A percentile compares a stretch with the other conserved stretches of the same genome.
Evolutionary conservation across 768 basidiomycete genomes (phyloP).

Genomic region (Kwoniella europaea): DNA sequence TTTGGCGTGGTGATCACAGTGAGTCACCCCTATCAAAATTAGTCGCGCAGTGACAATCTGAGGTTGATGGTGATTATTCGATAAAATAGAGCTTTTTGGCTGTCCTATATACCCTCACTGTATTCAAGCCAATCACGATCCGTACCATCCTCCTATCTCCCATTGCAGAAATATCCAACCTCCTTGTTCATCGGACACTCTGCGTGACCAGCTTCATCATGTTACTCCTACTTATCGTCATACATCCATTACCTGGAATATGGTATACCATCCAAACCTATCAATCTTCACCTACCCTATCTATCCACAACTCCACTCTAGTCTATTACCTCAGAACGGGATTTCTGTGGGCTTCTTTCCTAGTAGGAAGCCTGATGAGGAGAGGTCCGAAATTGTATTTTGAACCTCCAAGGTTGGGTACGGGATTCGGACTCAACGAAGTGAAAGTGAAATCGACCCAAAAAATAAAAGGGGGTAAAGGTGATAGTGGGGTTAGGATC

Average conservation of each 20-base stretch:
- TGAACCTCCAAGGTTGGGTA: slow-evolving; percentile 33
- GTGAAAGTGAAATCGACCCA: slow-evolving; percentile 11
- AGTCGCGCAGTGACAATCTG: no score
- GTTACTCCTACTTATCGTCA: slow-evolving; percentile 14
- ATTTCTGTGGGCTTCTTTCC: slow-evolving; percentile 13
- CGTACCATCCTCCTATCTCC: slow-evolving; percentile 8
- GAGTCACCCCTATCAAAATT: neutral
- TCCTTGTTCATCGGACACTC: slow-evolving; percentile 30
- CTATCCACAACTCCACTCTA: slow-evolving; percentile 3
- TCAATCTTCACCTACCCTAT: slow-evolving; percentile 20
- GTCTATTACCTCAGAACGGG: slow-evolving; percentile 13
- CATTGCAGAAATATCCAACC: slow-evolving; percentile 16
- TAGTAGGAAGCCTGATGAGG: slow-evolving; percentile 42
- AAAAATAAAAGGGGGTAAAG: no score
- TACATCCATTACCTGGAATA: slow-evolving; percentile 33
- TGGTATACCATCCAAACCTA: slow-evolving; percentile 30
- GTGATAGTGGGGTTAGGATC: slow-evolving; percentile 11
- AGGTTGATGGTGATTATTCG: no score
- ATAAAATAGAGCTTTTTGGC: neutral
- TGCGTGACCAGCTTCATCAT: slow-evolving; percentile 28
- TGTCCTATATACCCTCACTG: neutral
- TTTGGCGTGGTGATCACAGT: slow-evolving; percentile 9
- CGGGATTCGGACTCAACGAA: slow-evolving; percentile 46
- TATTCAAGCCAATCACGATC: slow-evolving; percentile 12
- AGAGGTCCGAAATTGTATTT: slow-evolving; percentile 47